A percentile compares a stretch with the other conserved stretches of the same genome.
Evolutionary conservation across 2,329 filamentous ascomycete species (phyloP).

Genomic region (Rhynchosporium secalis): DNA sequence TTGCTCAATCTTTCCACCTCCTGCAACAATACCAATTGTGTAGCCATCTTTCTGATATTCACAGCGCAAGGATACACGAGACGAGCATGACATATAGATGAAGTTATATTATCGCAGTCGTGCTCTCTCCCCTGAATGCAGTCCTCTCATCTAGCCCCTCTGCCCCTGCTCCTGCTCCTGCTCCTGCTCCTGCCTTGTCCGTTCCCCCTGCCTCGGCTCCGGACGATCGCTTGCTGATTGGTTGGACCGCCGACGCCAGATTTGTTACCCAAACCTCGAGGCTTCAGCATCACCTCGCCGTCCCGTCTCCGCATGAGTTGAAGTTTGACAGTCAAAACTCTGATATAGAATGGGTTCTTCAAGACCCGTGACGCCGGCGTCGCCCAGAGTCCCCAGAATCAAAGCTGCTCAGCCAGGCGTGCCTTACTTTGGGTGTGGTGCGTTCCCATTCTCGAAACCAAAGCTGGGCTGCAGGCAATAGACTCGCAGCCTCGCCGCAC

Average conservation of each 20-base stretch:
- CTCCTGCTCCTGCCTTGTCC: background rate
- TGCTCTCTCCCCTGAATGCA: background rate
- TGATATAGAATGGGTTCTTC: constrained; percentile 34
- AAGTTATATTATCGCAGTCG: background rate
- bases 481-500: constrained; percentile 20
- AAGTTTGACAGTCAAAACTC: constrained; percentile 6
- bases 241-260: background rate
- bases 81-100: background rate
- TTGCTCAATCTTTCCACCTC: constrained; percentile 77
- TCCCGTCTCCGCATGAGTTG: background rate
- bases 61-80: background rate
- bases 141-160: background rate
- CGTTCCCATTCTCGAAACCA: constrained; percentile 33
- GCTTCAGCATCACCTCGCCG: background rate
- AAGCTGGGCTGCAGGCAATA: constrained; percentile 12
- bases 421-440: constrained; percentile 65
- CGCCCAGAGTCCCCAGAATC: constrained; percentile 47
- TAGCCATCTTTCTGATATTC: constrained; percentile 35
- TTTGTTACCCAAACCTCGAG: constrained; percentile 8
- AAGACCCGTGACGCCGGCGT: constrained; percentile 37
- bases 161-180: no score
- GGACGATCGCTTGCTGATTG: background rate
- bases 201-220: background rate
- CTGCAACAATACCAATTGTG: constrained; percentile 49
- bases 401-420: constrained; percentile 59